Evolutionary conservation across 345 rosid genomes (phyloP), one percentile per base, ranked within the genome.

Genomic region (Boechera stricta): DNA sequence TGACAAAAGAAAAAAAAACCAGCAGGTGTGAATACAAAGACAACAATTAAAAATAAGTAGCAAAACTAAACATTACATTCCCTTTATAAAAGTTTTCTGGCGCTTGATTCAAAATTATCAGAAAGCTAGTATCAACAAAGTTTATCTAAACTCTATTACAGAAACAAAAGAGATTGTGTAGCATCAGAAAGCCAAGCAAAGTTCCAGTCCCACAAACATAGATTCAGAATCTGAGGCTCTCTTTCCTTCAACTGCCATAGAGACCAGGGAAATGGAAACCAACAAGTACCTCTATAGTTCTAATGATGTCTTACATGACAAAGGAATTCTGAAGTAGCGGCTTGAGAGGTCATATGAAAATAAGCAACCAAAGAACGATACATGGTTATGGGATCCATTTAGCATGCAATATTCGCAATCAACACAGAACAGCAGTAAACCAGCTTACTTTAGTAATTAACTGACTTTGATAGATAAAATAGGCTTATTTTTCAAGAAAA

Each of bases 251-350:
- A 35, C 81, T 78, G 87, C 79, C 80, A 66, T 60, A 75, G 41
- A 26, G 73, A 75, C 78, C 85, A 83, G 85, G 80, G 82, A 83
- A 48, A 49, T 24, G 74, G 84, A 75, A 80, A 82, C 84, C 82
- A 86, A 80, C 85, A 72, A 79, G 63, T 80, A 85, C 83, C 83
- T 82, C 81, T 45, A 26, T 49, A 78, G 72, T 72, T 84, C 82
- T 83, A 55, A 69, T 54, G 12, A 68, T 53, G 74, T 78, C 81
- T 66, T 49, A 58, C 28, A 74, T 56, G 81, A 68, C 79, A 28
- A 69, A 81, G 85, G 79, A 72, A 78, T 74, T 82, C 84, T 76
- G 73, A 84, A 73, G 80, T 54, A 63, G 67, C 31, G 15, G 60
- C 64, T 66, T 33, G 26, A 48, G 28, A 70, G 48, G 52, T 57